These are phyloP conservation scores for Plectosphaerella sp. DNA, from an alignment of 2,329 filamentous ascomycete genomes.

Conservation along the genomic window DNA sequence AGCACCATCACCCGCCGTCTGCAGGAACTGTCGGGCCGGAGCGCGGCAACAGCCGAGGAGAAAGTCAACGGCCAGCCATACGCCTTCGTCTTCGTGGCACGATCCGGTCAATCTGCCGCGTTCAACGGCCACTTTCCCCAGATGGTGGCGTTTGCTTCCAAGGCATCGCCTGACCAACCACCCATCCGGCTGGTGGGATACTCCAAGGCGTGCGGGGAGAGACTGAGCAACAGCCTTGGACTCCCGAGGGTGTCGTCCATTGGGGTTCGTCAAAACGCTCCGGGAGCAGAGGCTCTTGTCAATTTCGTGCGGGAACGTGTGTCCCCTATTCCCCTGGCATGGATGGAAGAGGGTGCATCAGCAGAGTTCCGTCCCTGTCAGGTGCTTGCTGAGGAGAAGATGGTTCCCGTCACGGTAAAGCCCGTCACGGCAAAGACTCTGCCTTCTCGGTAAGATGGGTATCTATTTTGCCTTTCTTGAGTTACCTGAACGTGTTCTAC, in stretches of 20 bases:
- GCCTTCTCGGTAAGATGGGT: neutral
- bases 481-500: neutral
- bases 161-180: slow-evolving; percentile 26
- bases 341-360: slow-evolving; percentile 32
- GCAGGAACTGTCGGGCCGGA: slow-evolving; percentile 31
- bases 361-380: slow-evolving; percentile 22
- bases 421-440: slow-evolving; percentile 1
- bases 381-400: slow-evolving; percentile 9
- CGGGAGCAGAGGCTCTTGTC: slow-evolving; percentile 51
- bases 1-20: slow-evolving; percentile 59
- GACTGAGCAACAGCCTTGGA: slow-evolving; percentile 51
- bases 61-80: slow-evolving; percentile 25
- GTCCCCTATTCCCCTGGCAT: slow-evolving; percentile 45
- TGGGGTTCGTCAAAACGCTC: slow-evolving; percentile 52
- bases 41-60: neutral
- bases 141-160: slow-evolving; percentile 47
- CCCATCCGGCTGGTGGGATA: slow-evolving; percentile 58
- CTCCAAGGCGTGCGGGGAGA: slow-evolving; percentile 53
- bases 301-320: slow-evolving; percentile 52
- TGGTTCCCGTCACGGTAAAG: slow-evolving; percentile 1
- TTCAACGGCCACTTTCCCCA: slow-evolving; percentile 58
- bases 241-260: slow-evolving; percentile 63
- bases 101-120: slow-evolving; percentile 51
- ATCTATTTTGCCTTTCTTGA: neutral
- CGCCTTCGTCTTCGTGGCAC: slow-evolving; percentile 52